A percentile compares a stretch with the other conserved stretches of the same genome.
These are phyloP conservation scores for Chaetomiaceae sp. DNA, from an alignment of 2,329 filamentous ascomycete species.

Conservation along the genomic window DNA sequence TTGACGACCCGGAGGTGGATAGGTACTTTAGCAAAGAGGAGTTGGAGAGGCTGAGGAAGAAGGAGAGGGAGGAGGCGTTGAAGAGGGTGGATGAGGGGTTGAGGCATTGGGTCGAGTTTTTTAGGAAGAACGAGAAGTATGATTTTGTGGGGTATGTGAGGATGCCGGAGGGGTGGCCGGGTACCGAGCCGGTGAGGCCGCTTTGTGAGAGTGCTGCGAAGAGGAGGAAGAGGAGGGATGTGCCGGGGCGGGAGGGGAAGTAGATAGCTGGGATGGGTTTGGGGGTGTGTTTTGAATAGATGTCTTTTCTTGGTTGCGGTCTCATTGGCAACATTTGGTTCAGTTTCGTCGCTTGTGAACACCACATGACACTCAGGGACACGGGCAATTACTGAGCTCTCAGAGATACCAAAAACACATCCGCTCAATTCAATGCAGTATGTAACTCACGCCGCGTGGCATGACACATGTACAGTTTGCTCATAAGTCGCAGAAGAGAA, in stretches of 20 bases:
- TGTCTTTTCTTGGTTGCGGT: background rate
- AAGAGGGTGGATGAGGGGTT: slow-evolving; percentile 63
- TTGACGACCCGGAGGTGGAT: slow-evolving; percentile 61
- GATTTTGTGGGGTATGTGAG: slow-evolving; percentile 71
- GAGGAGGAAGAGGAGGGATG: slow-evolving; percentile 48
- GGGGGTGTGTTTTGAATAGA: background rate
- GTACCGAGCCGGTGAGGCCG: slow-evolving; percentile 55
- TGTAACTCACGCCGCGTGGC: slow-evolving; percentile 12
- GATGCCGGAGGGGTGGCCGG: slow-evolving; percentile 56
- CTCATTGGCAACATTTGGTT: background rate
- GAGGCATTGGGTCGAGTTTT: slow-evolving; percentile 80
- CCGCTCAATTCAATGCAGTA: slow-evolving; percentile 13
- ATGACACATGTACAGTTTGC: slow-evolving; percentile 17
- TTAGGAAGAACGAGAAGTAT: slow-evolving; percentile 75
- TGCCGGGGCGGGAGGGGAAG: slow-evolving; percentile 45
- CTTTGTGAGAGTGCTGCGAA: slow-evolving; percentile 70
- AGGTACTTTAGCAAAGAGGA: slow-evolving; percentile 50
- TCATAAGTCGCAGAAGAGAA: slow-evolving; percentile 7
- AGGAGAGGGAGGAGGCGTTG: slow-evolving; percentile 62
- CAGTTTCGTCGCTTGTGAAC: too few relatives aligned
- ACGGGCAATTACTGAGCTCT: too few relatives aligned
- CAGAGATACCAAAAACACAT: slow-evolving; percentile 5
- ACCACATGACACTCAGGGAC: too few relatives aligned
- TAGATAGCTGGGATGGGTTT: slow-evolving; percentile 7
- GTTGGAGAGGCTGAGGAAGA: slow-evolving; percentile 49